Percentiles rank a stretch among this genome's conserved stretches.
phyloP scores from a whole-genome alignment of 1,284 basidiomycete genomes.

The Cutaneotrichosporon sp. region DNA sequence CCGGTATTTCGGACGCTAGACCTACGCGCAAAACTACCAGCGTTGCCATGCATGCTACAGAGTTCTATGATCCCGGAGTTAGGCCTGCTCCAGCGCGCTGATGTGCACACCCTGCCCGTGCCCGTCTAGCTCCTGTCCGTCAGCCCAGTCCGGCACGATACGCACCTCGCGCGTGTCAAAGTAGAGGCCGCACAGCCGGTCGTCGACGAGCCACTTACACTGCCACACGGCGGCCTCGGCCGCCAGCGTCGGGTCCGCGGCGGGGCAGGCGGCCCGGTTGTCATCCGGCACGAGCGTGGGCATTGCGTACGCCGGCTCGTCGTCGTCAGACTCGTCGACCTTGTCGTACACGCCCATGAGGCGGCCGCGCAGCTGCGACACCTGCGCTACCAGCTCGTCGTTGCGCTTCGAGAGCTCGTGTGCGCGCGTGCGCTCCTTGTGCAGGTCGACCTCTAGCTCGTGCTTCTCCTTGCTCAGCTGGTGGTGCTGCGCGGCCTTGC shows the following conservation, averaged over 20 bases:
- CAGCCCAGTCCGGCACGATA: slow-evolving; percentile 1
- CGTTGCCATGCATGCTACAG: no score
- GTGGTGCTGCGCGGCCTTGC: slow-evolving; percentile 31
- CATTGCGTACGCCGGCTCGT: slow-evolving; percentile 10
- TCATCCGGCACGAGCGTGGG: slow-evolving; percentile 17
- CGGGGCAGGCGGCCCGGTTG: not conserved
- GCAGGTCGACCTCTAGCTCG: slow-evolving; percentile 21
- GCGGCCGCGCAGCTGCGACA: slow-evolving; percentile 31
- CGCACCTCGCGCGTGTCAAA: slow-evolving; percentile 26
- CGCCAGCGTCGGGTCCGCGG: slow-evolving; percentile 16
- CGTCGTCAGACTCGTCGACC: slow-evolving; percentile 19
- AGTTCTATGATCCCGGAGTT: no score
- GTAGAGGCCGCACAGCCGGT: slow-evolving; percentile 15
- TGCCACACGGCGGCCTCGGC: slow-evolving; percentile 20
- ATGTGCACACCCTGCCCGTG: slow-evolving; percentile 24
- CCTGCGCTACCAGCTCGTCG: slow-evolving; percentile 35
- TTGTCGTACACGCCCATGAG: slow-evolving; percentile 38
- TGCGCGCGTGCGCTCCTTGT: slow-evolving; percentile 20
- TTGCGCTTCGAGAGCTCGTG: slow-evolving; percentile 33
- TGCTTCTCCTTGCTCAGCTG: slow-evolving; percentile 26
- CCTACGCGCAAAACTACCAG: no score
- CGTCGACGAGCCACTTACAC: slow-evolving; percentile 26
- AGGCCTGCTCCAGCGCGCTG: not conserved
- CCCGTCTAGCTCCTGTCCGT: slow-evolving; percentile 19
- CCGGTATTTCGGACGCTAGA: no score